These are phyloP conservation scores for Camelina sativa DNA, from an alignment of 345 rosid genomes.

Conservation along the genomic window DNA sequence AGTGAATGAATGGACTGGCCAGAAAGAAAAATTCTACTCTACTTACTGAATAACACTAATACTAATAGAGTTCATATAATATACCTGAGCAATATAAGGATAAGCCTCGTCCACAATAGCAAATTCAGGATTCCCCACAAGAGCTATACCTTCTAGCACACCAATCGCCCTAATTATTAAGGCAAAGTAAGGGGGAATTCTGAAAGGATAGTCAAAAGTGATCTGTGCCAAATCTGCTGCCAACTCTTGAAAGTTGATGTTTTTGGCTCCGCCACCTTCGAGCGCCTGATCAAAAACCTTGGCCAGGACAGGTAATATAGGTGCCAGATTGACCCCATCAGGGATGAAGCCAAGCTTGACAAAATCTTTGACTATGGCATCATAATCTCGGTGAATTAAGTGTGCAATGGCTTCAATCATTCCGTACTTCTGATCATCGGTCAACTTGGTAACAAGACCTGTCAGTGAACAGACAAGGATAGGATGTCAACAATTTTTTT, in stretches of 20 bases:
- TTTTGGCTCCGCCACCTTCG: conserved; percentile 98
- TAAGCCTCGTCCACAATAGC: conserved; percentile 97
- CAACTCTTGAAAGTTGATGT: conserved; percentile 89
- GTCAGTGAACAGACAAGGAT: conserved; percentile 20
- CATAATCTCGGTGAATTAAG: conserved; percentile 91
- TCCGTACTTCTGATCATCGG: conserved; percentile 97
- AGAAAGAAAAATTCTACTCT: not conserved
- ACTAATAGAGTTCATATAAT: conserved; percentile 15
- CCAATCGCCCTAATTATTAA: conserved; percentile 97
- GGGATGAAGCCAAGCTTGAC: conserved; percentile 95
- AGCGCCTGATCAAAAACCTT: conserved; percentile 99
- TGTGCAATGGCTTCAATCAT: conserved; percentile 99
- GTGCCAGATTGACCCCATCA: conserved; percentile 93
- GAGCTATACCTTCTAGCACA: conserved; percentile 93
- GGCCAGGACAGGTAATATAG: conserved; percentile 90
- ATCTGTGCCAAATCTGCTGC: conserved; percentile 97
- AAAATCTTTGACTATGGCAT: conserved; percentile 89
- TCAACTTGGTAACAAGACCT: conserved; percentile 92
- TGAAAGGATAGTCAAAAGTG: conserved; percentile 96
- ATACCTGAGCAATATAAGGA: conserved; percentile 97
- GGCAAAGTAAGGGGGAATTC: conserved; percentile 97
- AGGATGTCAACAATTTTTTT: conserved; percentile 2
- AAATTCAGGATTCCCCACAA: conserved; percentile 94
- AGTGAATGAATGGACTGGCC: conserved; percentile 2
- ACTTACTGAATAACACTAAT: not conserved